Conservation (phyloP, 164 flowering plant species). For the Nelumbo lutea region DNA sequence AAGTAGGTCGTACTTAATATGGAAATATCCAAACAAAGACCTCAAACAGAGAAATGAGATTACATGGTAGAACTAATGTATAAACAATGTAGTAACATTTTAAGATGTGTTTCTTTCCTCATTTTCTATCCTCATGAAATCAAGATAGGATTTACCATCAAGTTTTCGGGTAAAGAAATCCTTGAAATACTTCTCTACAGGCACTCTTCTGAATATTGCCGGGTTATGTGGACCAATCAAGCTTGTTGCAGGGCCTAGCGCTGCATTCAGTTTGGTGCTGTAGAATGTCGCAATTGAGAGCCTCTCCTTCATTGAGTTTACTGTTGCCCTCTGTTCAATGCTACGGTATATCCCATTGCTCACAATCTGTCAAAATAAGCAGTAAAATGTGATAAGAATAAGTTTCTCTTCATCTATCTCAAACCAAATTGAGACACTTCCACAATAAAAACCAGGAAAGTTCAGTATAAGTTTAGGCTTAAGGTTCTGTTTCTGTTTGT, state of each 20-base stretch:
- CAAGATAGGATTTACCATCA: conserved; percentile 33
- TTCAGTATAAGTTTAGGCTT: no score
- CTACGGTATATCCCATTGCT: conserved; percentile 48
- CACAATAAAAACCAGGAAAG: no score
- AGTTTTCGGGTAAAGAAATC: conserved; percentile 31
- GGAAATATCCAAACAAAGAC: no score
- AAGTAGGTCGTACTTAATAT: no score
- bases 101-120: background rate
- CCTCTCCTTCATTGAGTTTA: conserved; percentile 40
- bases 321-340: conserved; percentile 47
- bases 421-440: background rate
- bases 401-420: no score
- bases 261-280: conserved; percentile 23
- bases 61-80: no score
- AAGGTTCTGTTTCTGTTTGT: no score
- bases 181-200: conserved; percentile 24
- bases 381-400: background rate
- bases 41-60: no score
- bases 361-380: conserved; percentile 17
- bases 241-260: conserved; percentile 41
- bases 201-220: conserved; percentile 24
- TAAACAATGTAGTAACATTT: background rate
- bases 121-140: conserved; percentile 23
- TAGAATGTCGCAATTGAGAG: conserved; percentile 46
- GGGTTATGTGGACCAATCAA: conserved; percentile 27